Conservation (phyloP, 2,329 filamentous ascomycete species). For the Cladorrhinum sp. region DNA sequence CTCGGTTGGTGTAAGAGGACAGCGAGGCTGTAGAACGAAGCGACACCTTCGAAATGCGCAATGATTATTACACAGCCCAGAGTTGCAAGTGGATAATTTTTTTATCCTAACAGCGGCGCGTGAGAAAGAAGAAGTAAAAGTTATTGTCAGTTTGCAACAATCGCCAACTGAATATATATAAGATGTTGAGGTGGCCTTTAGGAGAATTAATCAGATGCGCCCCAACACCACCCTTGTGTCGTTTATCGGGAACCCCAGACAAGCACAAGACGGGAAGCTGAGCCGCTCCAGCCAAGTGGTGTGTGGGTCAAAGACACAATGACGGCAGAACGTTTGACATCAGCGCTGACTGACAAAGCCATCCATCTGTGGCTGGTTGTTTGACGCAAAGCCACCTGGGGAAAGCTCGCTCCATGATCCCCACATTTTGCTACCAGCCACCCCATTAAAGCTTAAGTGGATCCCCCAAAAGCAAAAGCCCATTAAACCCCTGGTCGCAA, state of each 20-base stretch:
- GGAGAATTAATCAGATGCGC: background rate
- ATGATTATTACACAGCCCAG: background rate
- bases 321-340: background rate
- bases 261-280: background rate
- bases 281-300: background rate
- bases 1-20: background rate
- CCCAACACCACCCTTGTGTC: background rate
- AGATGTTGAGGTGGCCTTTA: slow-evolving; percentile 10
- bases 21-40: background rate
- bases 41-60: background rate
- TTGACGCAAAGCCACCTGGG: slow-evolving; percentile 3
- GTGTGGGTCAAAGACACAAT: slow-evolving; percentile 1
- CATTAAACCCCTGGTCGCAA: background rate
- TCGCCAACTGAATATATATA: background rate
- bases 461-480: too few species aligned
- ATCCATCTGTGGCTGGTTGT: slow-evolving; percentile 2
- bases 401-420: background rate
- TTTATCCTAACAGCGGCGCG: too few species aligned
- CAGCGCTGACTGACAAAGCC: background rate
- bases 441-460: slow-evolving; percentile 15
- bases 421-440: slow-evolving; percentile 15
- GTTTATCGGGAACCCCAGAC: background rate
- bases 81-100: too few species aligned
- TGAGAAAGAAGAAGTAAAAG: too few species aligned
- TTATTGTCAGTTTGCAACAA: too few species aligned